Conservation (phyloP, 225 moss, liverwort and hornwort species). For the Rhytidiadelphus loreus region DNA sequence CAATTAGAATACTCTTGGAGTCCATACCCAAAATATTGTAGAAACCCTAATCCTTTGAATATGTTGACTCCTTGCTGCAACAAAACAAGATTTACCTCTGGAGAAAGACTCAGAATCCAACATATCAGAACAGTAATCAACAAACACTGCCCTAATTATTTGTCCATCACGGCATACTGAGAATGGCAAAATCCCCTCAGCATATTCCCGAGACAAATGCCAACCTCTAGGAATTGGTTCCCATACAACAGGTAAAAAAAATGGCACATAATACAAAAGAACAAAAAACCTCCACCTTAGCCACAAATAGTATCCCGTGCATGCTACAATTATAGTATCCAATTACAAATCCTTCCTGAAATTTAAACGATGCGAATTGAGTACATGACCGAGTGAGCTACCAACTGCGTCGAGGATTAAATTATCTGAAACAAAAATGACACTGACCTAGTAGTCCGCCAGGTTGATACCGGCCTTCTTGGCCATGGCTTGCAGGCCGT, state of each 20-base stretch:
- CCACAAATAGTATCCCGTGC: not conserved
- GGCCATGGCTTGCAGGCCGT: conserved; percentile 45
- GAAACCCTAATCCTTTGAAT: not conserved
- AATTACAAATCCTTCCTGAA: not conserved
- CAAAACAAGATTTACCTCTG: not conserved
- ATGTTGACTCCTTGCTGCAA: not conserved
- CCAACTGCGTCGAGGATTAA: not conserved
- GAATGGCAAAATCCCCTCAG: not conserved
- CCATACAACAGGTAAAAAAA: not conserved
- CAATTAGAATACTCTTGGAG: no score
- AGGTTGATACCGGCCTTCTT: conserved; percentile 43
- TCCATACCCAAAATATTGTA: not conserved
- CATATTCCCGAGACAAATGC: not conserved
- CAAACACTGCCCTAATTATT: not conserved
- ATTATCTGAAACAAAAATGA: not conserved
- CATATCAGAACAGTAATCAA: not conserved
- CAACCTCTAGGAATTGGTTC: not conserved
- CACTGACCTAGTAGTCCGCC: conserved; percentile 28
- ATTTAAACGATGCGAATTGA: not conserved
- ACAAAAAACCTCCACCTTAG: not conserved
- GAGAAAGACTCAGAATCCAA: not conserved
- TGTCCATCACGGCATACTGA: not conserved
- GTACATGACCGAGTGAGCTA: not conserved
- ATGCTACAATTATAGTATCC: not conserved
- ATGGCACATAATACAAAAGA: not conserved